A percentile compares a stretch with the other conserved stretches of the same genome.
phyloP scores from a whole-genome alignment of 2,329 filamentous ascomycete genomes.

The Colletotrichum sojae region DNA sequence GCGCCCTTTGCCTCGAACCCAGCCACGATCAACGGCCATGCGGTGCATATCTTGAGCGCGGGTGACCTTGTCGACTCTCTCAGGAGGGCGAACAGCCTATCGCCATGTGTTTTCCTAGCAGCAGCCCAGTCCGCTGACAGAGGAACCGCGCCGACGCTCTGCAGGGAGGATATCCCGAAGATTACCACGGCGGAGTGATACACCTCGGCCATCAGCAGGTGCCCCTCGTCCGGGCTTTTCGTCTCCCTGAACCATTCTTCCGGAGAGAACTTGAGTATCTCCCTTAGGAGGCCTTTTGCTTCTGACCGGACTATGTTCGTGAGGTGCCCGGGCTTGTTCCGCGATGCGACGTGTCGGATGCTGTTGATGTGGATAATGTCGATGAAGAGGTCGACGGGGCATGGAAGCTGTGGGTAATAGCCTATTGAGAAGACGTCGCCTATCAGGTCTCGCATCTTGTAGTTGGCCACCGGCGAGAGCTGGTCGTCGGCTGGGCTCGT shows the following conservation, averaged over 20 bases:
- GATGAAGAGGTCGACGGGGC: too few relatives aligned
- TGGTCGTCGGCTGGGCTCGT: too few relatives aligned
- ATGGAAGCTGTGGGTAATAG: too few relatives aligned
- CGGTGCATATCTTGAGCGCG: slow-evolving; percentile 2
- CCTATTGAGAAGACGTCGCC: too few relatives aligned
- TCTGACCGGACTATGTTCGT: background rate
- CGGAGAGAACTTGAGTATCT: slow-evolving; percentile 48
- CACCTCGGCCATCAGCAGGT: slow-evolving; percentile 43
- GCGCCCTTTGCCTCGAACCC: slow-evolving; percentile 21
- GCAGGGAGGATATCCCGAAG: slow-evolving; percentile 54
- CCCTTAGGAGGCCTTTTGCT: background rate
- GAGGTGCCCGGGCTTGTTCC: too few relatives aligned
- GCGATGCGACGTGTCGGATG: too few relatives aligned
- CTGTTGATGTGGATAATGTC: too few relatives aligned
- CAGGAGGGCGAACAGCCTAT: slow-evolving; percentile 42
- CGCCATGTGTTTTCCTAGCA: slow-evolving; percentile 29
- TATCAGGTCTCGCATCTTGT: too few relatives aligned
- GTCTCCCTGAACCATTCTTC: slow-evolving; percentile 47
- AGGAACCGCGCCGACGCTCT: slow-evolving; percentile 50
- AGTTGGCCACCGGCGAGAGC: too few relatives aligned
- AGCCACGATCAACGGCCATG: slow-evolving; percentile 27
- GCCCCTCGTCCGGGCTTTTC: slow-evolving; percentile 8
- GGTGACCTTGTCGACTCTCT: slow-evolving; percentile 1
- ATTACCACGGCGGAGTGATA: slow-evolving; percentile 50
- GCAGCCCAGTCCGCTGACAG: slow-evolving; percentile 31